These are phyloP conservation scores for Tetracentron sinense DNA, from an alignment of 164 flowering plant species.

Conservation along the genomic window DNA sequence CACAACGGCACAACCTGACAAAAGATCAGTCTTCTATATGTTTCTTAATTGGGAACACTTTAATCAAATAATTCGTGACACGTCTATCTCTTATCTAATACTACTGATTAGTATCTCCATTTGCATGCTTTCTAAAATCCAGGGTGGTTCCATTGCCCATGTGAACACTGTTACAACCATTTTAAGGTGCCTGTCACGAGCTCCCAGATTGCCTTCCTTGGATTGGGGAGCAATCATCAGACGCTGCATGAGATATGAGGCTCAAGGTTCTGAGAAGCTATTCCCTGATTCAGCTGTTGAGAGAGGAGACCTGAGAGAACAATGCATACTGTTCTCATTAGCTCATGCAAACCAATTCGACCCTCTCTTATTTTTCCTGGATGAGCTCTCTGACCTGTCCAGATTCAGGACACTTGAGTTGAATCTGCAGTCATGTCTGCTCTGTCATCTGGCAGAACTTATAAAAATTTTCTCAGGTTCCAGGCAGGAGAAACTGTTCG, in stretches of 20 bases:
- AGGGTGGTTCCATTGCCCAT: conserved; percentile 35
- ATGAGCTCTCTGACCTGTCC: conserved; percentile 70
- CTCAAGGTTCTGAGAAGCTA: conserved; percentile 32
- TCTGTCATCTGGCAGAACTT: conserved; percentile 53
- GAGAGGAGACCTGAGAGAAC: conserved; percentile 51
- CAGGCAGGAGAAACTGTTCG: conserved; percentile 61
- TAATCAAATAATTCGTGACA: background rate
- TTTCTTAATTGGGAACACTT: background rate
- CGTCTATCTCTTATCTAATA: background rate
- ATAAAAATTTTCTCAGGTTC: conserved; percentile 63
- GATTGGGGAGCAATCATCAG: conserved; percentile 86
- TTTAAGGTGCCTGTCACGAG: conserved; percentile 69
- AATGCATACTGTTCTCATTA: conserved; percentile 62
- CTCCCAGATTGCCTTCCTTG: conserved; percentile 77
- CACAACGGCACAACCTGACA: background rate
- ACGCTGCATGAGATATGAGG: conserved; percentile 81
- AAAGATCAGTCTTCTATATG: background rate
- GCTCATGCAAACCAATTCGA: conserved; percentile 71
- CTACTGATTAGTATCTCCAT: conserved; percentile 11
- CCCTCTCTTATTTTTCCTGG: conserved; percentile 58
- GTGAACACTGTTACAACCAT: conserved; percentile 43
- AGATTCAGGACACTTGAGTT: conserved; percentile 74
- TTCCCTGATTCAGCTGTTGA: conserved; percentile 20
- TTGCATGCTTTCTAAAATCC: conserved; percentile 13
- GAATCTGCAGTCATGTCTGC: conserved; percentile 58